Evolutionary conservation across 768 basidiomycete species (phyloP), one percentile per base, ranked within the genome.

Genomic region (Russula emetica): DNA sequence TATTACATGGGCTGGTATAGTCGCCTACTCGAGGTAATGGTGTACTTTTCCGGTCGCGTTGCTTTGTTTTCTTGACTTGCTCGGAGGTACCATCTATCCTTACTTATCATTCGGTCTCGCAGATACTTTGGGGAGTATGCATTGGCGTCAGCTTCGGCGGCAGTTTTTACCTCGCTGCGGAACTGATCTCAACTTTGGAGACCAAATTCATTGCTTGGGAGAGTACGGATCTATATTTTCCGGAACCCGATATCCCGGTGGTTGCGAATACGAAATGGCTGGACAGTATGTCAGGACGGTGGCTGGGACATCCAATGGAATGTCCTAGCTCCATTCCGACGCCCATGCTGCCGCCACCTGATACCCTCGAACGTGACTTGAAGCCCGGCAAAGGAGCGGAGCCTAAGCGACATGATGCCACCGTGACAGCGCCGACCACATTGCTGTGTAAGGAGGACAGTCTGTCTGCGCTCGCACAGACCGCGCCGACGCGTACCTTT

Each of bases 251-350:
- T 90, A 22, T 80, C 79, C 6, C 76, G 72, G 0, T 93, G 88
- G 88, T 71, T 89, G 38, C 82, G 84, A 54, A 76, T 94, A 49
- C 80, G 89, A 54, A 92, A 94, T 70, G 89, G 92, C 7, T 94
- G 92, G 92, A 81, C 78, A 13, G 76, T 92, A 1, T 94, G 89
- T 87, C 69, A 77, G 4, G 91, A 94, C 71, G 87, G 86, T n/a
- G 91, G 91, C 3, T 79, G 82, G 28, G 88, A 88, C 71, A 76
- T 70, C 24, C 89, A 90, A 66, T 94, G 89, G 87, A n/a, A n/a
- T n/a, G n/a, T n/a, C n/a, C n/a, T n/a, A n/a, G n/a, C n/a, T n/a
- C n/a, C n/a, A n/a, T n/a, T n/a, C n/a, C n/a, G n/a, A n/a, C n/a
- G n/a, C n/a, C n/a, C n/a, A n/a, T n/a, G n/a, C n/a, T n/a, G n/a